Evolutionary conservation across 1,139 yeast genomes (phyloP), one percentile per base, ranked within the genome.

Genomic region (Lodderomyces orthopsilosis): DNA sequence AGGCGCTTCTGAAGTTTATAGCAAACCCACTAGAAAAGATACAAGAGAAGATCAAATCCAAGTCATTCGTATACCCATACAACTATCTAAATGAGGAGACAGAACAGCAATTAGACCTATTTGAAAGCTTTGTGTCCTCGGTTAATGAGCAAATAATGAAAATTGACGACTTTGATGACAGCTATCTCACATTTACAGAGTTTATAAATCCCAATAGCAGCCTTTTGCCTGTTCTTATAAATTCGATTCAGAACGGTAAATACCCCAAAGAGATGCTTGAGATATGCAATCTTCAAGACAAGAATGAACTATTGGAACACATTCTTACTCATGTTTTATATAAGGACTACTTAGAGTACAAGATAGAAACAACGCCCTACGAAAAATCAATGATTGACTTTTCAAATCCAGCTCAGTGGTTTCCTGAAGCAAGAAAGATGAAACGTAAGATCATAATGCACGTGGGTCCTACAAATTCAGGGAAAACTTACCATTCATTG

Each of bases 391-490:
- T 46, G 4, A 65, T 77, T 47, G 86, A 83, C 51, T 70, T 83
- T 18, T 70, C 80, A 2, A 78, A 83, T 51, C 96, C 96, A 1
- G 83, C 85, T 1, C 89, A 84, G 58, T 87, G 96, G 94, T 93
- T 75, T 55, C 96, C 98, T 0, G 80, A 75, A 40, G 95, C 98
- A 0, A 71, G 98, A 37, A 79, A 83, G 50, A 72, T 90, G 70
- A 83, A 81, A 50, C 71, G 99, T 35, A 84, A 85, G 45, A 75
- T 93, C 37, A 75, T 84, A 17, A 77, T 94, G 81, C 99, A 93
- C 61, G 89, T 93, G 15, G 99, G 99, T 0, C 98, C 99, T 0
- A 93, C 99, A 0, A 93, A 93, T 60, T 83, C 94, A 53, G 99
- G 99, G n/a, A 93, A 93, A 57, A 93, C 98, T 0, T 86, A 87